Percentiles rank a stretch among this genome's conserved stretches.
These are phyloP conservation scores for Crucibulum laeve DNA, from an alignment of 768 basidiomycete species.

Conservation along the genomic window DNA sequence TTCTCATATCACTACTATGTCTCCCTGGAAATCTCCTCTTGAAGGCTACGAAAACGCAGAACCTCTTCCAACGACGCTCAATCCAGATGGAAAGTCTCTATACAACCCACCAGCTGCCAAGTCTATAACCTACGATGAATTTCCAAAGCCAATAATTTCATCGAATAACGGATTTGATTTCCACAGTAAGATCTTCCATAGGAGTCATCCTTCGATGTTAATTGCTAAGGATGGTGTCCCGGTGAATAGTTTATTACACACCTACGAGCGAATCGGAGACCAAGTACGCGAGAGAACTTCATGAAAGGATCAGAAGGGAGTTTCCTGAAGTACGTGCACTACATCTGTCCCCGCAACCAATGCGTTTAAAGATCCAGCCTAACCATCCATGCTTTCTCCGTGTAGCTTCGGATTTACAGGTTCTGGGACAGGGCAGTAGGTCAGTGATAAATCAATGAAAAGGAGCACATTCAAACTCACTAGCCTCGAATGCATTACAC, in stretches of 20 bases:
- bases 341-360: neutral
- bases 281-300: slow-evolving; percentile 48
- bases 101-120: slow-evolving; percentile 39
- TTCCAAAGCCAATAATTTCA: slow-evolving; percentile 49
- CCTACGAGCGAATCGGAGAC: slow-evolving; percentile 35
- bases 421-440: slow-evolving; percentile 64
- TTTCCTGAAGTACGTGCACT: slow-evolving; percentile 55
- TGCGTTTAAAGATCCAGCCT: no score
- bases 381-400: no score
- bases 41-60: slow-evolving; percentile 31
- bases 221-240: neutral
- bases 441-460: slow-evolving; percentile 17
- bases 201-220: neutral
- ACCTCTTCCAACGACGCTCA: slow-evolving; percentile 39
- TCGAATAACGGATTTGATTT: slow-evolving; percentile 68
- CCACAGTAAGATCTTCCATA: slow-evolving; percentile 45
- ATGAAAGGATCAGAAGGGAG: slow-evolving; percentile 56
- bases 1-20: no score
- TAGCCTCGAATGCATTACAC: no score
- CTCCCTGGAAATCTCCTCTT: slow-evolving; percentile 28
- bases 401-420: slow-evolving; percentile 60
- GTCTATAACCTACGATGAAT: slow-evolving; percentile 49
- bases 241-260: slow-evolving; percentile 58
- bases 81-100: slow-evolving; percentile 54
- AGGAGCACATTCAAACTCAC: no score